Conservation (phyloP, 2,329 filamentous ascomycete genomes). For the Trichoderma sp. region DNA sequence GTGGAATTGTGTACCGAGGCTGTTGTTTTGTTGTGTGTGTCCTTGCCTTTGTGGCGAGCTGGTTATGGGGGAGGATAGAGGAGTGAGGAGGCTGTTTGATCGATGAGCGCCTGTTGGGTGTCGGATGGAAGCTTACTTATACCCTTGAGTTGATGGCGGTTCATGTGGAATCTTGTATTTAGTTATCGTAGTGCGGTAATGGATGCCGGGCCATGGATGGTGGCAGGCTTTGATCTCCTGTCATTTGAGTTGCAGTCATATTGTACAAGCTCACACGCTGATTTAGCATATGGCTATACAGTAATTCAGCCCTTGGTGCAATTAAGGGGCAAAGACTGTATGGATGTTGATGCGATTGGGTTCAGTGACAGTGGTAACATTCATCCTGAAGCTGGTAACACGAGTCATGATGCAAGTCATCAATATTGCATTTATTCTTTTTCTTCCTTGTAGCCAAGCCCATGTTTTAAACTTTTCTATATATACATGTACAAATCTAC, state of each 20-base stretch:
- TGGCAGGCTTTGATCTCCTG: background rate
- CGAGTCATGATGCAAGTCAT: background rate
- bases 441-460: background rate
- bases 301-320: background rate
- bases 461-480: constrained; percentile 3
- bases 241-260: background rate
- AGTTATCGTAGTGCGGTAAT: background rate
- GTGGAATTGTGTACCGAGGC: background rate
- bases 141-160: constrained; percentile 10
- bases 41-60: background rate
- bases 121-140: constrained; percentile 4
- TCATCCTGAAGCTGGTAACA: background rate
- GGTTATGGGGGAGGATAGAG: background rate
- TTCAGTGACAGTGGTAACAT: background rate
- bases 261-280: too few relatives aligned
- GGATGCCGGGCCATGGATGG: background rate
- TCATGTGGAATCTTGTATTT: constrained; percentile 5
- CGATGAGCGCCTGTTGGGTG: background rate
- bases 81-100: background rate
- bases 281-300: too few relatives aligned
- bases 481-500: background rate
- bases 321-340: background rate
- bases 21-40: background rate
- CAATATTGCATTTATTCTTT: background rate
- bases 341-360: background rate